Percentiles rank a stretch among this genome's conserved stretches.
Conservation (phyloP, 2,329 filamentous ascomycete genomes). For the Alternaria consortialis region DNA sequence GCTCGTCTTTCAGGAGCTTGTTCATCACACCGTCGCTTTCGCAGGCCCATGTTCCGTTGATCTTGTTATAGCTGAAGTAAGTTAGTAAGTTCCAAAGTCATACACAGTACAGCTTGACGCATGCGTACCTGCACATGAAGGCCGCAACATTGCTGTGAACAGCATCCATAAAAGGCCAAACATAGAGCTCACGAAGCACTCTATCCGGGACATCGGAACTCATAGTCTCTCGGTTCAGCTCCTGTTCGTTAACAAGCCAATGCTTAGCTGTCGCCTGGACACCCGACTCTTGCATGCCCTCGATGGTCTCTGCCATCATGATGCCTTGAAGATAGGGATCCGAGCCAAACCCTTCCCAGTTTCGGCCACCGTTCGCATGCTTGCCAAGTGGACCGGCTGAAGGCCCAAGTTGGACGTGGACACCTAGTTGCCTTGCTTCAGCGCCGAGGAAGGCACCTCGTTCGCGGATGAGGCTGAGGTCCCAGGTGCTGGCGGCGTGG, state of each 20-base stretch:
- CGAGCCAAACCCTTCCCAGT: constrained; percentile 60
- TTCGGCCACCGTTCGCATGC: constrained; percentile 54
- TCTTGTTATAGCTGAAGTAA: constrained; percentile 43
- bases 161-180: constrained; percentile 81
- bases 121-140: constrained; percentile 55
- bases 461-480: constrained; percentile 44
- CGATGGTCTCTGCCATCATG: constrained; percentile 55
- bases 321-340: constrained; percentile 60
- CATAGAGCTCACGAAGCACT: constrained; percentile 77
- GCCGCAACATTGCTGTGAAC: constrained; percentile 70
- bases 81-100: neutral
- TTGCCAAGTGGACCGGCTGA: constrained; percentile 54
- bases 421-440: constrained; percentile 55
- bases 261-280: constrained; percentile 57
- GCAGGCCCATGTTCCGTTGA: constrained; percentile 62
- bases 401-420: constrained; percentile 55
- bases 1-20: constrained; percentile 61
- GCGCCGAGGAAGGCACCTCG: constrained; percentile 47
- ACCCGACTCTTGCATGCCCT: constrained; percentile 56
- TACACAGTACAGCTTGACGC: neutral
- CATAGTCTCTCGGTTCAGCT: constrained; percentile 58
- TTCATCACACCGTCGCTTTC: constrained; percentile 60
- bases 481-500: constrained; percentile 53
- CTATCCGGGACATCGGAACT: constrained; percentile 73
- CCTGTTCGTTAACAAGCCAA: constrained; percentile 73